Percentiles rank a stretch among this genome's conserved stretches.
Conservation (phyloP, 2,329 filamentous ascomycete genomes). For the Neobulgaria alba region DNA sequence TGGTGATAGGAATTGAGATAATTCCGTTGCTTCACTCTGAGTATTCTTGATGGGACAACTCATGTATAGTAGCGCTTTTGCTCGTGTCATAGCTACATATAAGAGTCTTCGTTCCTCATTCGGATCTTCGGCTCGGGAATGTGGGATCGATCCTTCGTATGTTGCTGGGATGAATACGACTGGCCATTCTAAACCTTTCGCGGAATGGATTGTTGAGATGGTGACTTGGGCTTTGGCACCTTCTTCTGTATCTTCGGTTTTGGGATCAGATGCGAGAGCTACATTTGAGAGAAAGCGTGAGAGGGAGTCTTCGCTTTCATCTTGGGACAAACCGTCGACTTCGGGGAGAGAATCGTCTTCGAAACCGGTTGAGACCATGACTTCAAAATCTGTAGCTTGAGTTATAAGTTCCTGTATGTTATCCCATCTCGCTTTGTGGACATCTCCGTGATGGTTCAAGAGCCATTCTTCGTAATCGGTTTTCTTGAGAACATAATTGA, state of each 20-base stretch:
- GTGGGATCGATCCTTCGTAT: conserved; percentile 85
- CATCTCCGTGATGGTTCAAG: conserved; percentile 60
- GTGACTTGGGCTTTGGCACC: conserved; percentile 61
- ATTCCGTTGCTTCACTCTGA: conserved; percentile 49
- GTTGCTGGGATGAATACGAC: conserved; percentile 87
- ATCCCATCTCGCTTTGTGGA: conserved; percentile 72
- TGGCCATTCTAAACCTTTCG: conserved; percentile 95
- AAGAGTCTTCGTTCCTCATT: conserved; percentile 83
- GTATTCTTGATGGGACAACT: conserved; percentile 68
- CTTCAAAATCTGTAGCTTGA: conserved; percentile 64
- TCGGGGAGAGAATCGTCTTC: conserved; percentile 52
- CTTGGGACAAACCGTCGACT: conserved; percentile 64
- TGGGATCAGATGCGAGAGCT: conserved; percentile 71
- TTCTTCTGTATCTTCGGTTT: conserved; percentile 50
- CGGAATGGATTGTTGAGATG: conserved; percentile 91
- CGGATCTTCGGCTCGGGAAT: conserved; percentile 73
- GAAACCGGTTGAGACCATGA: conserved; percentile 20
- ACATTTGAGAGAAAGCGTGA: conserved; percentile 84
- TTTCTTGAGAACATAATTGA: conserved; percentile 51
- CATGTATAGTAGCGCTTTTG: conserved; percentile 76
- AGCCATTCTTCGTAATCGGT: conserved; percentile 69
- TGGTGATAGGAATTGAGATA: conserved; percentile 65
- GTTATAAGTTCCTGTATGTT: conserved; percentile 84
- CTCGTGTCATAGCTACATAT: conserved; percentile 95
- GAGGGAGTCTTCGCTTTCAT: conserved; percentile 54